Conservation (phyloP, 805 yeast species). For the Candida germanica region DNA sequence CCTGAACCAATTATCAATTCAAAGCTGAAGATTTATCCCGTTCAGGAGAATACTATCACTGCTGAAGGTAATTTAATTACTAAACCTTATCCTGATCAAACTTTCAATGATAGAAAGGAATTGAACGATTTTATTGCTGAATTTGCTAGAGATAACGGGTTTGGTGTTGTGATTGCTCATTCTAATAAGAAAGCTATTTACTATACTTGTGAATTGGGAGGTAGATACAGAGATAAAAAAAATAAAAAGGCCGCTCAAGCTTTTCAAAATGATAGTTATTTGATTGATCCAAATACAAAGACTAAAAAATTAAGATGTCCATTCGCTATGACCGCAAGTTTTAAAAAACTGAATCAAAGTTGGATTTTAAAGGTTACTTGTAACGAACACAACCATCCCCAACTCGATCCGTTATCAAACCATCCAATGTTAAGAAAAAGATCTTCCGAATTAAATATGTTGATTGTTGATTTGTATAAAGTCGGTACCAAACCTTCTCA, state of each 20-base stretch:
- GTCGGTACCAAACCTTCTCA: constrained; percentile 55
- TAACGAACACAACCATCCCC: constrained; percentile 58
- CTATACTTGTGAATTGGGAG: constrained; percentile 58
- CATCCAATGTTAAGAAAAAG: constrained; percentile 58
- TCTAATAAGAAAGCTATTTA: constrained; percentile 57
- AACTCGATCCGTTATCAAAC: constrained; percentile 51
- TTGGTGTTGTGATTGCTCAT: constrained; percentile 59
- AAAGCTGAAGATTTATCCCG: constrained; percentile 43
- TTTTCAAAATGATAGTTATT: constrained; percentile 31
- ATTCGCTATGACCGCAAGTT: constrained; percentile 57
- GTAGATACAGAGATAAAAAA: constrained; percentile 52
- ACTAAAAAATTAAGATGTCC: constrained; percentile 57
- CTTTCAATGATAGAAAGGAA: constrained; percentile 47
- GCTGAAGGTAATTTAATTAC: constrained; percentile 52
- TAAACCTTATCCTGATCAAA: constrained; percentile 52
- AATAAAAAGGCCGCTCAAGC: constrained; percentile 20
- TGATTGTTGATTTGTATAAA: constrained; percentile 50
- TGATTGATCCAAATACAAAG: constrained; percentile 39
- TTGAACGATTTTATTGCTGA: constrained; percentile 53
- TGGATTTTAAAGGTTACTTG: constrained; percentile 55
- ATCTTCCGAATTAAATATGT: constrained; percentile 48
- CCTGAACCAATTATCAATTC: constrained; percentile 45
- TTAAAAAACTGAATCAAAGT: constrained; percentile 44
- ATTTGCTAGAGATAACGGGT: constrained; percentile 55
- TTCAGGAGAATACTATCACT: constrained; percentile 43